These are phyloP conservation scores for Alternaria gaisen DNA, from an alignment of 2,329 filamentous ascomycete genomes.

Conservation along the genomic window DNA sequence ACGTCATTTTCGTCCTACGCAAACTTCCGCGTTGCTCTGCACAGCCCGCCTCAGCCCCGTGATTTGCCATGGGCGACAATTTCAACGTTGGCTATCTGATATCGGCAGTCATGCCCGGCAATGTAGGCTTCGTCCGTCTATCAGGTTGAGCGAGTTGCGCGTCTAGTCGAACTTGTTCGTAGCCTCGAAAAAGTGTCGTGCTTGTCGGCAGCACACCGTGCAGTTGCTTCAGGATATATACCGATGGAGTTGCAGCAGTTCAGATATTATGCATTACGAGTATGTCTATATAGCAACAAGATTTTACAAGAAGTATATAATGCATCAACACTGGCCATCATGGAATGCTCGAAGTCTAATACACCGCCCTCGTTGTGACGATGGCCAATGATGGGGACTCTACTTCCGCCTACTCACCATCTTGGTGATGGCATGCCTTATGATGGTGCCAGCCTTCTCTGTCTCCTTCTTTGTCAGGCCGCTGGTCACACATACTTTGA, in stretches of 20 bases:
- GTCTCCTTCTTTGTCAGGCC: slow-evolving; percentile 93
- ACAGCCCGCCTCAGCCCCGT: slow-evolving; percentile 3
- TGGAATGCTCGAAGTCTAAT: background rate
- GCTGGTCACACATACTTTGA: slow-evolving; percentile 91
- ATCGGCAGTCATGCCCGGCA: background rate
- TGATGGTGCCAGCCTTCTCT: slow-evolving; percentile 88
- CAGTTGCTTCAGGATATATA: background rate
- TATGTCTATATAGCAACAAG: background rate
- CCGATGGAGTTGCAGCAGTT: background rate
- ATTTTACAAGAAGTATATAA: slow-evolving; percentile 7
- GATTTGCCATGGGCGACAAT: background rate
- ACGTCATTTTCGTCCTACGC: slow-evolving; percentile 7
- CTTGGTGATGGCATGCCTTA: slow-evolving; percentile 93
- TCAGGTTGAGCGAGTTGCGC: background rate
- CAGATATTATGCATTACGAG: slow-evolving; percentile 11
- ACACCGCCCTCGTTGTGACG: slow-evolving; percentile 10
- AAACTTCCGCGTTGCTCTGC: slow-evolving; percentile 1
- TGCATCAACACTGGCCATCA: slow-evolving; percentile 1
- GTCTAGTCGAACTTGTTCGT: background rate
- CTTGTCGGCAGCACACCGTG: background rate
- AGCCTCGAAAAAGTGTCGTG: background rate
- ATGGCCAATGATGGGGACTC: background rate
- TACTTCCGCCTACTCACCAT: slow-evolving; percentile 71
- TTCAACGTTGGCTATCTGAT: background rate
- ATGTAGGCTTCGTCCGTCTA: background rate